Evolutionary conservation across 2,329 filamentous ascomycete genomes (phyloP).

Genomic region (Fusarium chuoi): DNA sequence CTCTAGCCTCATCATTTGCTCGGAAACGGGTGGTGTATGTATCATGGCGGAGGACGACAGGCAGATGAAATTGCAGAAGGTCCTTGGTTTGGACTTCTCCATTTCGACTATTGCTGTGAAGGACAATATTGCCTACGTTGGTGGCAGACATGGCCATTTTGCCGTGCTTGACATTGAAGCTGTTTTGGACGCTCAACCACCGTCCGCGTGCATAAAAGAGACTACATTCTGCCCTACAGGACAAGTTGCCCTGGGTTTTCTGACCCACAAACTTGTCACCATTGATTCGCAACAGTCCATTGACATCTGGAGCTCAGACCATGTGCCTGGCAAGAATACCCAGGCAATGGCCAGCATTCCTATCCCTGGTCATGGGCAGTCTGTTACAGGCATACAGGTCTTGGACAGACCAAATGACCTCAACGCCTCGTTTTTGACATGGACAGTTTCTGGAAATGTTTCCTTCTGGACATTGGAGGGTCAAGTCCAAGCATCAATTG

Average conservation of each 20-base stretch:
- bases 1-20: slow-evolving; percentile 81
- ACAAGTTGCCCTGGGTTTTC: slow-evolving; percentile 75
- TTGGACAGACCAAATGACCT: slow-evolving; percentile 69
- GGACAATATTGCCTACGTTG: slow-evolving; percentile 71
- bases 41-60: slow-evolving; percentile 81
- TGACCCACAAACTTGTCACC: slow-evolving; percentile 74
- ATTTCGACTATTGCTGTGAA: slow-evolving; percentile 74
- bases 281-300: slow-evolving; percentile 82
- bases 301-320: slow-evolving; percentile 68
- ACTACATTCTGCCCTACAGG: slow-evolving; percentile 54
- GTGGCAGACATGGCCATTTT: slow-evolving; percentile 72
- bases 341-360: slow-evolving; percentile 59
- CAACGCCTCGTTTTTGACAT: slow-evolving; percentile 84
- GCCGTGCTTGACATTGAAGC: slow-evolving; percentile 62
- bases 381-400: slow-evolving; percentile 78
- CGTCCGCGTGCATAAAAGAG: slow-evolving; percentile 52
- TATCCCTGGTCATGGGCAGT: slow-evolving; percentile 71
- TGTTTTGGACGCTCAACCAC: slow-evolving; percentile 54
- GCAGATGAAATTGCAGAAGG: slow-evolving; percentile 74
- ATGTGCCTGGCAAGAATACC: slow-evolving; percentile 54
- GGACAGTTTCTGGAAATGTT: slow-evolving; percentile 83
- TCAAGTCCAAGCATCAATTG: slow-evolving; percentile 69
- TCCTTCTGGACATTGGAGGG: slow-evolving; percentile 86
- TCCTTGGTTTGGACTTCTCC: slow-evolving; percentile 73
- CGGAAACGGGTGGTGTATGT: slow-evolving; percentile 90